These are phyloP conservation scores for Kwoniella heveanensis DNA, from an alignment of 768 basidiomycete species.

Conservation along the genomic window DNA sequence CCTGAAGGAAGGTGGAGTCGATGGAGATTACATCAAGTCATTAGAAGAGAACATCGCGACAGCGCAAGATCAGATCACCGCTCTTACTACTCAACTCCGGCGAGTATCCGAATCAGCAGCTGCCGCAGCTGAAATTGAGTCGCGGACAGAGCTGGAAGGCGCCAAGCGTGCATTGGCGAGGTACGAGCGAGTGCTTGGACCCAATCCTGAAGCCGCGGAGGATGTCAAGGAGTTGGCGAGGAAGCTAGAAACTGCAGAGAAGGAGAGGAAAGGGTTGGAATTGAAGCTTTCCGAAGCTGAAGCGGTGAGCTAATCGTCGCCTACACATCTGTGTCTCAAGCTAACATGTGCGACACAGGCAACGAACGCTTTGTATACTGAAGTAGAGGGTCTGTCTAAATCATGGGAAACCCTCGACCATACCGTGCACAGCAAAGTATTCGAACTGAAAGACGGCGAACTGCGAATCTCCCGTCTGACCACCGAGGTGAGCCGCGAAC, in stretches of 20 bases:
- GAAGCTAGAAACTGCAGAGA: constrained; percentile 68
- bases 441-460: constrained; percentile 74
- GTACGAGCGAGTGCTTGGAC: constrained; percentile 70
- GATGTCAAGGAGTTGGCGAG: constrained; percentile 63
- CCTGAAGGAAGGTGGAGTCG: constrained; percentile 62
- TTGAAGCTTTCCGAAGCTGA: constrained; percentile 68
- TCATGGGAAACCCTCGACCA: constrained; percentile 83
- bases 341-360: constrained; percentile 59
- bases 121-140: constrained; percentile 8
- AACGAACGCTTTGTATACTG: constrained; percentile 74
- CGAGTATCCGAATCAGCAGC: constrained; percentile 3
- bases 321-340: neutral
- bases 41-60: constrained; percentile 63
- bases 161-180: constrained; percentile 40
- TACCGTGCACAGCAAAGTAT: constrained; percentile 80
- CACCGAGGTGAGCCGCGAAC: constrained; percentile 66
- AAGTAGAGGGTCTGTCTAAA: constrained; percentile 80
- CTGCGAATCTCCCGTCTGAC: constrained; percentile 67
- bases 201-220: constrained; percentile 59
- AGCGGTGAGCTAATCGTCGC: constrained; percentile 59
- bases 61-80: constrained; percentile 29
- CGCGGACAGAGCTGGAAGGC: constrained; percentile 26
- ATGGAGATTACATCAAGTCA: constrained; percentile 60
- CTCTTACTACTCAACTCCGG: constrained; percentile 28
- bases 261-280: constrained; percentile 66